These are phyloP conservation scores for Selaginella moellendorffii DNA, from an alignment of 75 land plant species.

Conservation along the genomic window DNA sequence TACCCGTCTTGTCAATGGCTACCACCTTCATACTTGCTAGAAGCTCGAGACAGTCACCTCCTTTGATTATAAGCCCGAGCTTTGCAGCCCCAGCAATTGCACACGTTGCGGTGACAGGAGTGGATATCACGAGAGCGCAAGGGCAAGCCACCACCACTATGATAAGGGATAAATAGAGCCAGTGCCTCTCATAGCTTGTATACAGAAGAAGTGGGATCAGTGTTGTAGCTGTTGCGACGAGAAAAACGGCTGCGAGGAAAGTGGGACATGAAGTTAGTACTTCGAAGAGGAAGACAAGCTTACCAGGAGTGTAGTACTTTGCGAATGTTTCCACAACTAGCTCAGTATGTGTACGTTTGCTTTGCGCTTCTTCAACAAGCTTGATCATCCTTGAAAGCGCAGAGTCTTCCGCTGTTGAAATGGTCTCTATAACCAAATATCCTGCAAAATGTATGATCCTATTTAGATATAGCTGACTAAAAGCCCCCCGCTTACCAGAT, in stretches of 20 bases:
- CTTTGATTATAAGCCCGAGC: constrained; percentile 60
- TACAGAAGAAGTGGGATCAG: constrained; percentile 34
- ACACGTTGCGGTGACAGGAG: constrained; percentile 75
- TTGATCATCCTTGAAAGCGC: neutral
- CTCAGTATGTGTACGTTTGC: neutral
- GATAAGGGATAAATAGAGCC: constrained; percentile 68
- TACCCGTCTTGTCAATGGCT: constrained; percentile 92
- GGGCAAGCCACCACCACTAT: constrained; percentile 85
- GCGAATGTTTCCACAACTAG: neutral
- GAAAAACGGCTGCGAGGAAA: constrained; percentile 35
- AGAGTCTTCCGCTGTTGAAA: too few species aligned
- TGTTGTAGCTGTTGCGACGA: constrained; percentile 37
- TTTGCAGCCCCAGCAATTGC: constrained; percentile 64
- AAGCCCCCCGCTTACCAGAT: constrained; percentile 35
- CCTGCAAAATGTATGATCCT: neutral
- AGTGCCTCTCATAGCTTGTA: constrained; percentile 31
- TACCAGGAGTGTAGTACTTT: neutral
- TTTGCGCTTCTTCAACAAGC: neutral
- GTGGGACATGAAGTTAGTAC: neutral
- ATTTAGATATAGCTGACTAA: neutral
- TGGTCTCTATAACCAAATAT: too few species aligned
- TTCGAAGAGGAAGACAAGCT: neutral
- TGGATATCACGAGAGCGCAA: constrained; percentile 77
- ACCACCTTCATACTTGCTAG: constrained; percentile 44
- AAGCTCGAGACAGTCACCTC: constrained; percentile 57